Evolutionary conservation across 345 rosid species (phyloP).

Genomic region (Eucalyptus erythrocorys): DNA sequence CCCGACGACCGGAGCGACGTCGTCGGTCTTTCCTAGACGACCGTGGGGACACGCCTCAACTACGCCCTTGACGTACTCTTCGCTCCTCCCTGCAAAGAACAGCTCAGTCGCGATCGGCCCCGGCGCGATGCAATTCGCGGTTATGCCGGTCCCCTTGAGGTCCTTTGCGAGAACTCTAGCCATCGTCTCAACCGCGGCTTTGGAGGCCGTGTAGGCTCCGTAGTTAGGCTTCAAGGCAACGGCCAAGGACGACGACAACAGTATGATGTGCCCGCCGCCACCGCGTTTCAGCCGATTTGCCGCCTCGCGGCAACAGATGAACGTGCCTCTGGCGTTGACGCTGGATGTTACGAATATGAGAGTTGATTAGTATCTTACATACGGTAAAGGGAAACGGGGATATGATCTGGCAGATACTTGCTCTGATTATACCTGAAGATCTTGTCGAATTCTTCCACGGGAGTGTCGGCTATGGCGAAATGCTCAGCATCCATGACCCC

Average conservation of each 20-base stretch:
- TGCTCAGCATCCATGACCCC: neutral
- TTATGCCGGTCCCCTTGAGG: constrained; percentile 21
- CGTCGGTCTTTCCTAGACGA: constrained; percentile 13
- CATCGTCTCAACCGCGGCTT: constrained; percentile 24
- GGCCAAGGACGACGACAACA: constrained; percentile 8
- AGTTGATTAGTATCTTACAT: neutral
- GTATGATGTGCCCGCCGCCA: constrained; percentile 15
- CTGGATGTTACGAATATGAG: neutral
- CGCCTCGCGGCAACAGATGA: constrained; percentile 22
- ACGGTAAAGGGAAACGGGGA: neutral
- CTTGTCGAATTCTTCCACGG: neutral
- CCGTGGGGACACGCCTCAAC: constrained; percentile 4
- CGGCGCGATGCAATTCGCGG: constrained; percentile 24
- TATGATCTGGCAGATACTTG: neutral
- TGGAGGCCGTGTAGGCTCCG: constrained; percentile 19
- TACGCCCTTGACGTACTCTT: constrained; percentile 1
- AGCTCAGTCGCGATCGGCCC: constrained; percentile 23
- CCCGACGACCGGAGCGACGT: constrained; percentile 11
- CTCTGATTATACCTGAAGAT: neutral
- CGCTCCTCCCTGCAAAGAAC: constrained; percentile 8
- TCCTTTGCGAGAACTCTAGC: constrained; percentile 19
- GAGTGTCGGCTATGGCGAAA: neutral
- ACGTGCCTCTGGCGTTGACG: constrained; percentile 14
- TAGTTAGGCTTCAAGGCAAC: neutral
- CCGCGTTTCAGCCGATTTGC: constrained; percentile 7